These are phyloP conservation scores for Globisporangium mamillatum DNA, from an alignment of 352 stramenopile genomes.

Conservation along the genomic window DNA sequence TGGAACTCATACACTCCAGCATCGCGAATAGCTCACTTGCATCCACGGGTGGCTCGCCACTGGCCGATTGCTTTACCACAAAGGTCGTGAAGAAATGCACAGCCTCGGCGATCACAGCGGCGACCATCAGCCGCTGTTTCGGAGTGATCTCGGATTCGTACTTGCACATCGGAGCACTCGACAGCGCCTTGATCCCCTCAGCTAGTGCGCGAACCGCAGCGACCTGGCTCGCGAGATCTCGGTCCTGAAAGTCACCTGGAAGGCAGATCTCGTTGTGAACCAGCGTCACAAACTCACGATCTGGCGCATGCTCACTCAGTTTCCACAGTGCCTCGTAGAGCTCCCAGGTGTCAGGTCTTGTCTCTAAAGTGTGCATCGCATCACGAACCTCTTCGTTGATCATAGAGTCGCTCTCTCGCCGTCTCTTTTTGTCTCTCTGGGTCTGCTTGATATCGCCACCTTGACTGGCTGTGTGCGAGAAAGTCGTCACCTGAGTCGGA, in stretches of 20 bases:
- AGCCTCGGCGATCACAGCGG: not conserved
- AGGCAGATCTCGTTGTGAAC: not conserved
- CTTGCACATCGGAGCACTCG: conserved; percentile 1
- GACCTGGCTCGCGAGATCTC: not conserved
- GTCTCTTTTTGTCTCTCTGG: not conserved
- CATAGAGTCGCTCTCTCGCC: not conserved
- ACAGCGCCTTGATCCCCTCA: not conserved
- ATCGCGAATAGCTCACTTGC: not conserved
- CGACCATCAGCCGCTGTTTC: not conserved
- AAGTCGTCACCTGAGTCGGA: not conserved
- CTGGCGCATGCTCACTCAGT: not conserved
- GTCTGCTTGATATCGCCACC: not conserved
- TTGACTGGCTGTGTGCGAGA: not conserved
- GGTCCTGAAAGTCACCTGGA: not conserved
- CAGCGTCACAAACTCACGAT: not conserved
- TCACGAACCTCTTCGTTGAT: not conserved
- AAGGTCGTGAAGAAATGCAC: not conserved
- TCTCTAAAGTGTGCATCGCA: not conserved
- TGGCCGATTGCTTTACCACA: not conserved
- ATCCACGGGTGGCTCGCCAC: not conserved
- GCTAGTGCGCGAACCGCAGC: not conserved
- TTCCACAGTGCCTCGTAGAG: not conserved
- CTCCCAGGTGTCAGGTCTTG: not conserved
- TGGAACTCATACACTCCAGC: not conserved
- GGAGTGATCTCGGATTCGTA: not conserved